A percentile compares a stretch with the other conserved stretches of the same genome.
phyloP scores from a whole-genome alignment of 805 yeast genomes.

The Saccharomycopsis synnaedendra region DNA sequence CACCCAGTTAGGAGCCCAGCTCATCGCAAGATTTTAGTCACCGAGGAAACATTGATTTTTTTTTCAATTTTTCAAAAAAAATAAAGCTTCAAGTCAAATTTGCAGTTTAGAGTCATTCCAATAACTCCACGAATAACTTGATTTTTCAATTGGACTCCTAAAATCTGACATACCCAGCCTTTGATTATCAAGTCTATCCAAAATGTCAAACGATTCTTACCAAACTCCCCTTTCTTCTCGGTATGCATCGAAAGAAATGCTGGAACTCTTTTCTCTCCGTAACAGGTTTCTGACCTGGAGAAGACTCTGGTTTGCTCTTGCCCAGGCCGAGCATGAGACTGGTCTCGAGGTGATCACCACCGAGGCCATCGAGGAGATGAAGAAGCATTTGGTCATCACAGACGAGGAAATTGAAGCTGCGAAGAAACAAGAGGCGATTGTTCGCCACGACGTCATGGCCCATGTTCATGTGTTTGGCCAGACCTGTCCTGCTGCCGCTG shows the following conservation, averaged over 20 bases:
- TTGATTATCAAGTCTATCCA: background rate
- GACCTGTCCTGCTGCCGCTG: constrained; percentile 91
- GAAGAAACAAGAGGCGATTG: constrained; percentile 88
- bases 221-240: constrained; percentile 91
- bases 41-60: too few species aligned
- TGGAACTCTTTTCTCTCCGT: constrained; percentile 80
- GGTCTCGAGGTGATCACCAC: constrained; percentile 80
- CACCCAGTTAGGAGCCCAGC: too few species aligned
- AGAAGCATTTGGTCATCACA: constrained; percentile 64
- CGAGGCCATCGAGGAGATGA: constrained; percentile 85
- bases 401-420: constrained; percentile 91
- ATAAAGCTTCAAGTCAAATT: too few species aligned
- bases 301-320: constrained; percentile 90
- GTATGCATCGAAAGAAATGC: constrained; percentile 97
- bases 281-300: constrained; percentile 98
- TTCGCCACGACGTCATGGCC: constrained; percentile 99
- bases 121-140: too few species aligned
- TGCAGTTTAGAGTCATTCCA: too few species aligned
- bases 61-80: too few species aligned
- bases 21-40: too few species aligned
- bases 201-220: constrained; percentile 50
- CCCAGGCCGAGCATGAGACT: constrained; percentile 88
- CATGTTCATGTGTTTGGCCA: constrained; percentile 94
- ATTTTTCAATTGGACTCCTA: too few species aligned
- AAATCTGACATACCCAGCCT: background rate